Percentiles rank a stretch among this genome's conserved stretches.
Evolutionary conservation across 2,329 filamentous ascomycete species (phyloP).

Genomic region (Pyrenophora tritici-repentis): DNA sequence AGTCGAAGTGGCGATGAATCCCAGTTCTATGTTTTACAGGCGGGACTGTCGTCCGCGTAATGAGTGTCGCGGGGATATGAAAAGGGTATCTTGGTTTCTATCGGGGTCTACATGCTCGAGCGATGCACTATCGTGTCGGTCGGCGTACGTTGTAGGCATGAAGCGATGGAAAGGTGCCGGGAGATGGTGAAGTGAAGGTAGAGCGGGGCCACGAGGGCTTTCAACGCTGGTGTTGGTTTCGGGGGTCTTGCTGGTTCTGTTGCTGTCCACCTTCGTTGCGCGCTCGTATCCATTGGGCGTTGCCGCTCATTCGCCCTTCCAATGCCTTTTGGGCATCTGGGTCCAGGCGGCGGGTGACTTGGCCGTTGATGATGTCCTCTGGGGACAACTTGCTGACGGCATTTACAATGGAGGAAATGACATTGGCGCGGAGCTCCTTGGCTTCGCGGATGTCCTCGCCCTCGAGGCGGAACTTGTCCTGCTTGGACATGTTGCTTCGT

Average conservation of each 20-base stretch:
- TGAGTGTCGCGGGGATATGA: slow-evolving; percentile 25
- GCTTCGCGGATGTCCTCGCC: slow-evolving; percentile 80
- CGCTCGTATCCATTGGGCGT: slow-evolving; percentile 44
- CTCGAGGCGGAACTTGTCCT: slow-evolving; percentile 79
- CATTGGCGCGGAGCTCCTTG: slow-evolving; percentile 73
- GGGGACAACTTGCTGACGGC: slow-evolving; percentile 71
- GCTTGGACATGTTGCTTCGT: slow-evolving; percentile 81
- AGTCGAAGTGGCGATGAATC: slow-evolving; percentile 29
- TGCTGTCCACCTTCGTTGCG: slow-evolving; percentile 45
- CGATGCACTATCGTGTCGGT: slow-evolving; percentile 15
- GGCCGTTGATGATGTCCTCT: slow-evolving; percentile 48
- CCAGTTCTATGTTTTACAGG: slow-evolving; percentile 41
- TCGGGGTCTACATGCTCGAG: slow-evolving; percentile 23
- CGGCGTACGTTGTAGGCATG: slow-evolving; percentile 19
- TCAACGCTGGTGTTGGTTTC: slow-evolving; percentile 47
- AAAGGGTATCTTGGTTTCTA: slow-evolving; percentile 17
- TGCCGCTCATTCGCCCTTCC: slow-evolving; percentile 51
- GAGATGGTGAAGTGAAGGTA: slow-evolving; percentile 11
- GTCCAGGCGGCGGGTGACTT: slow-evolving; percentile 42
- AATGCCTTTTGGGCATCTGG: slow-evolving; percentile 55
- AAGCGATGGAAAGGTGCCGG: slow-evolving; percentile 10
- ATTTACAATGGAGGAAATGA: slow-evolving; percentile 73
- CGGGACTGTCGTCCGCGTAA: slow-evolving; percentile 25
- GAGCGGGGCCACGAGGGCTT: slow-evolving; percentile 8
- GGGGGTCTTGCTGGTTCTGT: slow-evolving; percentile 45